Evolutionary conservation across 345 rosid species (phyloP), one percentile per base, ranked within the genome.

Genomic region (Mercurialis annua): DNA sequence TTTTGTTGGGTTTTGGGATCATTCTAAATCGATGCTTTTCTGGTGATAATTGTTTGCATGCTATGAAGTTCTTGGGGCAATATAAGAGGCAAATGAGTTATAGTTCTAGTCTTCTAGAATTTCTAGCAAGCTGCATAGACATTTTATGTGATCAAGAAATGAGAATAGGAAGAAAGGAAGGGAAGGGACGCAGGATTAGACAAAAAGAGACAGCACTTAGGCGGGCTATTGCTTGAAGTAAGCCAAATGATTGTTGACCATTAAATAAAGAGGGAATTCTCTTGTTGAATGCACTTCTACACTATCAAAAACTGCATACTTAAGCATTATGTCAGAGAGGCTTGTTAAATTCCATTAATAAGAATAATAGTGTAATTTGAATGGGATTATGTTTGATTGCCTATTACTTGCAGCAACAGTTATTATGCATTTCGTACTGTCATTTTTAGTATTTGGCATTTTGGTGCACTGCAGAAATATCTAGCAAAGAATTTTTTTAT

Each of bases 381-480:
- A 47, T 47, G 10, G 30, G 6, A 36, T 65, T 33, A 21, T 64
- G n/a, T 43, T 66, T 5, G 51, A 66, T 51, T 29, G 18, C 59
- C 26, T 34, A 57, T 53, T 48, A 62, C 16, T 71, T 17, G 17
- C 58, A 50, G 21, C 38, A 42, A 17, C 15, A 26, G 30, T 16
- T 59, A 17, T 67, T 42, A 2, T 53, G 31, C 54, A 50, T 53
- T 50, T 2, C 16, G n/a, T n/a, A n/a, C n/a, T n/a, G n/a, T n/a
- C n/a, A n/a, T n/a, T n/a, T n/a, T n/a, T n/a, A n/a, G n/a, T n/a
- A n/a, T 29, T 40, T 24, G 60, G 71, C 23, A 38, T 72, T 36
- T 55, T 71, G 66, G 59, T 42, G 24, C 24, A 16, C 5, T 66
- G 36, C 23, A 62, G 70, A 50, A 31, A 47, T 59, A 5, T 62